Evolutionary conservation across 2,329 filamentous ascomycete genomes (phyloP).

Genomic region (Paracoccidioides lutzii): DNA sequence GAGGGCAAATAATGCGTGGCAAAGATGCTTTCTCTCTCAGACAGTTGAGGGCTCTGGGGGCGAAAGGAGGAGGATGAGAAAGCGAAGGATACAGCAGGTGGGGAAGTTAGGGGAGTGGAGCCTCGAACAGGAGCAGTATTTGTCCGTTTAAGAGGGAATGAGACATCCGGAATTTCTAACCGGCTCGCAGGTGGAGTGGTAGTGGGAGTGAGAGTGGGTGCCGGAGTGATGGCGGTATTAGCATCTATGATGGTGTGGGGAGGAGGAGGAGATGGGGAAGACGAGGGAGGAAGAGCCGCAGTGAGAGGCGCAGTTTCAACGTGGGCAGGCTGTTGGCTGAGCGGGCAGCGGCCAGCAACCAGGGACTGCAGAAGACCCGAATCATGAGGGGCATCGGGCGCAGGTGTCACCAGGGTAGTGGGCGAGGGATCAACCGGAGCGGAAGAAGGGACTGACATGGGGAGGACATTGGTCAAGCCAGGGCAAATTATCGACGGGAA

Average conservation of each 20-base stretch:
- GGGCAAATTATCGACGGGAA: background rate
- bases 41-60: slow-evolving; percentile 38
- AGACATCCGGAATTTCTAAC: slow-evolving; percentile 18
- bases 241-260: slow-evolving; percentile 15
- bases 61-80: slow-evolving; percentile 11
- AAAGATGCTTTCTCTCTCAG: slow-evolving; percentile 51
- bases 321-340: slow-evolving; percentile 3
- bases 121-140: slow-evolving; percentile 21
- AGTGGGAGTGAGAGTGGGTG: slow-evolving; percentile 19
- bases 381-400: slow-evolving; percentile 27
- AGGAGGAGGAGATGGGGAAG: slow-evolving; percentile 18
- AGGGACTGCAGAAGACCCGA: slow-evolving; percentile 18
- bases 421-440: slow-evolving; percentile 30
- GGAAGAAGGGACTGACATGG: slow-evolving; percentile 38
- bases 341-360: slow-evolving; percentile 10
- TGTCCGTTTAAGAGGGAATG: slow-evolving; percentile 26
- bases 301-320: background rate
- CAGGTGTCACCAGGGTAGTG: slow-evolving; percentile 35
- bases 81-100: slow-evolving; percentile 18
- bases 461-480: slow-evolving; percentile 37
- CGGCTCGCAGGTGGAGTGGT: slow-evolving; percentile 18
- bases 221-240: slow-evolving; percentile 19
- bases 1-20: slow-evolving; percentile 47
- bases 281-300: slow-evolving; percentile 12
- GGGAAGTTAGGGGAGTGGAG: slow-evolving; percentile 8